Conservation (phyloP, 2,329 filamentous ascomycete species). For the Lachnellula occidentalis region DNA sequence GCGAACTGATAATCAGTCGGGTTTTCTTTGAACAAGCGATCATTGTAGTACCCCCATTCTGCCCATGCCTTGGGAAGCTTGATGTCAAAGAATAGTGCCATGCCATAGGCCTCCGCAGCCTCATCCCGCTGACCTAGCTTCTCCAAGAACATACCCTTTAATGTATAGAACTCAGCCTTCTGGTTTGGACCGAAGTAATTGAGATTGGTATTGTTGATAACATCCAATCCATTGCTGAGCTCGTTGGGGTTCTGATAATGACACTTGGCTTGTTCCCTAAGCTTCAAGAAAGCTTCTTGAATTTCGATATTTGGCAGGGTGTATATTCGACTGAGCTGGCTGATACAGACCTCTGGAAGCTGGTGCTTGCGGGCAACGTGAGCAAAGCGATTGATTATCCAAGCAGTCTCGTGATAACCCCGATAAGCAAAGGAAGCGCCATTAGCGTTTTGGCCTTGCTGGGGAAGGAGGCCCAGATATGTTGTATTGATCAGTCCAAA, state of each 20-base stretch:
- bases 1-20: constrained; percentile 76
- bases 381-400: constrained; percentile 99
- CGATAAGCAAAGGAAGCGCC: constrained; percentile 94
- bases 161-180: constrained; percentile 97
- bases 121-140: constrained; percentile 88
- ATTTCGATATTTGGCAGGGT: constrained; percentile 99
- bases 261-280: constrained; percentile 97
- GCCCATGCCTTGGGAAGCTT: constrained; percentile 96
- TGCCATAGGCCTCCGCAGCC: constrained; percentile 89
- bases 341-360: constrained; percentile 94
- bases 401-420: constrained; percentile 96
- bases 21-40: constrained; percentile 90
- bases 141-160: constrained; percentile 99
- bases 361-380: constrained; percentile 97
- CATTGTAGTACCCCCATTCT: constrained; percentile 98
- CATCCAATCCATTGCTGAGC: constrained; percentile 85
- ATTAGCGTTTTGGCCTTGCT: constrained; percentile 72
- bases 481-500: constrained; percentile 95
- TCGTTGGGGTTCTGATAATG: constrained; percentile 96
- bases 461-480: constrained; percentile 79
- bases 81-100: constrained; percentile 92
- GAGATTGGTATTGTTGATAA: constrained; percentile 99
- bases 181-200: constrained; percentile 96
- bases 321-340: constrained; percentile 94
- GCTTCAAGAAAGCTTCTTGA: constrained; percentile 95